phyloP scores from a whole-genome alignment of 768 basidiomycete species.

The Amanita subjunquillea region DNA sequence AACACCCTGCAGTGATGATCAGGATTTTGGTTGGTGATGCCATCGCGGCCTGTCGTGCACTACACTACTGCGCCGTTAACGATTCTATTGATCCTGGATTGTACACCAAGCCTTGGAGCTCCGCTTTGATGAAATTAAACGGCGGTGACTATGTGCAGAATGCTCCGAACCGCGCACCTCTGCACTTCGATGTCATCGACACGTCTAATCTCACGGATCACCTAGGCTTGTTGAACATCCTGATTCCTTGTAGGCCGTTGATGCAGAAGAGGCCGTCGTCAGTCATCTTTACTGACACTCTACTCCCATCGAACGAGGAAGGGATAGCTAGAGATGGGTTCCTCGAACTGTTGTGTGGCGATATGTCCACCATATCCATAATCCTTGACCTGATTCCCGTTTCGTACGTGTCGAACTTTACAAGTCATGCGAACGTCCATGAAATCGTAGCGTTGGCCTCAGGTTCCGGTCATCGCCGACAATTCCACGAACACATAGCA shows the following conservation, averaged over 20 bases:
- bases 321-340: constrained; percentile 22
- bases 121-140: constrained; percentile 19
- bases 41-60: constrained; percentile 24
- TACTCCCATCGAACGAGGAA: constrained; percentile 16
- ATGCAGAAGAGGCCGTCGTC: constrained; percentile 19
- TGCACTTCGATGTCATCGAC: constrained; percentile 34
- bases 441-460: constrained; percentile 16
- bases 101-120: constrained; percentile 26
- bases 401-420: constrained; percentile 29
- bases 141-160: constrained; percentile 17
- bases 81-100: constrained; percentile 16
- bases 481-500: constrained; percentile 25
- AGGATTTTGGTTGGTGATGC: constrained; percentile 33
- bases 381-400: constrained; percentile 32
- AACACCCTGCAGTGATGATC: constrained; percentile 15
- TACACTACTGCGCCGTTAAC: constrained; percentile 14
- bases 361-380: constrained; percentile 29
- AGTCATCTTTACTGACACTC: constrained; percentile 31
- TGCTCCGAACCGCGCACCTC: constrained; percentile 17
- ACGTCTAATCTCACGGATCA: constrained; percentile 41
- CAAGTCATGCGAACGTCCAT: constrained; percentile 28
- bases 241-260: constrained; percentile 27
- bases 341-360: constrained; percentile 20
- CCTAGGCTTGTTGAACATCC: constrained; percentile 35
- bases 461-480: constrained; percentile 4